A percentile compares a stretch with the other conserved stretches of the same genome.
Evolutionary conservation across 1,284 basidiomycete genomes (phyloP).

Genomic region (Vanrija humicola): DNA sequence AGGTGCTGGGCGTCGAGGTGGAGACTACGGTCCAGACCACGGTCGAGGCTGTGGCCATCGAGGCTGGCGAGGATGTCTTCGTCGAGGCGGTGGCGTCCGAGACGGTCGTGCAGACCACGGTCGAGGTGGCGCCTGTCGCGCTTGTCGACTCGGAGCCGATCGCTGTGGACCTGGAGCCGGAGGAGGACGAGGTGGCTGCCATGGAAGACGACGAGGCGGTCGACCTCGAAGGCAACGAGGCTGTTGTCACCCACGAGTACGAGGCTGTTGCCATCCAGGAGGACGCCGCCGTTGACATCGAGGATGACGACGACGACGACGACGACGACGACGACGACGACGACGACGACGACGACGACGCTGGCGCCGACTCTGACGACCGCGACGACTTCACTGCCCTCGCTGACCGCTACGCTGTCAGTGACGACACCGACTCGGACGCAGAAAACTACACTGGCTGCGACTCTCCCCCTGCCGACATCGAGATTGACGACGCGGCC

Average conservation of each 20-base stretch:
- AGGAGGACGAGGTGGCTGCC: constrained; percentile 2
- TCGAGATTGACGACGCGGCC: background rate
- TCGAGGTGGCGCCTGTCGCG: background rate
- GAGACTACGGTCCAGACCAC: background rate
- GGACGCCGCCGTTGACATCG: too few relatives aligned
- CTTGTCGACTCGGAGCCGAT: background rate
- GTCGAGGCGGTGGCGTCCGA: too few relatives aligned
- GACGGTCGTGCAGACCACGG: background rate
- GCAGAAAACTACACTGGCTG: background rate
- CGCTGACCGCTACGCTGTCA: background rate
- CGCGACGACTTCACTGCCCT: constrained; percentile 4
- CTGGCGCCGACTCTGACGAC: background rate
- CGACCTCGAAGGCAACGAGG: background rate
- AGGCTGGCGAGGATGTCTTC: background rate
- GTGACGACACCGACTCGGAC: background rate
- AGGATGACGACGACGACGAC: background rate
- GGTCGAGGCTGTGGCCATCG: background rate
- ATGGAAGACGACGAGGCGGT: background rate
- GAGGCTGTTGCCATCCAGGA: background rate
- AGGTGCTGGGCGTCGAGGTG: background rate
- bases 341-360: background rate
- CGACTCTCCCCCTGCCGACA: too few relatives aligned
- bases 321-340: background rate
- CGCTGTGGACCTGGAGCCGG: background rate
- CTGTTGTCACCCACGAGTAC: background rate